Percentiles rank a stretch among this genome's conserved stretches.
phyloP scores from a whole-genome alignment of 164 flowering plant species.

The Tetrastigma voinierianum region DNA sequence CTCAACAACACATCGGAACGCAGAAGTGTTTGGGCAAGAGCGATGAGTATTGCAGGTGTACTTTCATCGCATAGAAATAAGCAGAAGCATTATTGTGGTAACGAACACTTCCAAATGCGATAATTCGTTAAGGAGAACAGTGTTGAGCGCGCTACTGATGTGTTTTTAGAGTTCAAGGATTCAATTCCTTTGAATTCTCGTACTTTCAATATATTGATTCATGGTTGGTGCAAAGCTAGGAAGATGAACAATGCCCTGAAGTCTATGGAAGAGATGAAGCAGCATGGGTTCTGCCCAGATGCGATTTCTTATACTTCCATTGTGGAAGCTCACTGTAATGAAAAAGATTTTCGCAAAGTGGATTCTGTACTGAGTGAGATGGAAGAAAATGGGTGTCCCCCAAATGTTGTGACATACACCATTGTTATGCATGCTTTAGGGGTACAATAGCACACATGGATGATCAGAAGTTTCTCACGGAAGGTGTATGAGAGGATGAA shows the following conservation, averaged over 20 bases:
- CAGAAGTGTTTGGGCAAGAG: no score
- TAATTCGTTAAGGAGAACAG: slow-evolving; percentile 53
- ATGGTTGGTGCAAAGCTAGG: slow-evolving; percentile 61
- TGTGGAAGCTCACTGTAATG: slow-evolving; percentile 51
- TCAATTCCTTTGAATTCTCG: slow-evolving; percentile 29
- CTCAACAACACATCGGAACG: no score
- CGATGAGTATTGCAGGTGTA: no score
- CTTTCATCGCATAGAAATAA: no score
- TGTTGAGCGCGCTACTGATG: slow-evolving; percentile 48
- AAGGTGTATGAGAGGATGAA: slow-evolving; percentile 57
- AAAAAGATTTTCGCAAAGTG: slow-evolving; percentile 58
- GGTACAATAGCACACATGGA: no score
- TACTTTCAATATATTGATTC: slow-evolving; percentile 59
- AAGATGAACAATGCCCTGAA: slow-evolving; percentile 42
- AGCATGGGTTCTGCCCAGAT: slow-evolving; percentile 45
- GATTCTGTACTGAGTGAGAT: slow-evolving; percentile 46
- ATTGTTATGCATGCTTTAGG: slow-evolving; percentile 58
- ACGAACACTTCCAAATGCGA: no score
- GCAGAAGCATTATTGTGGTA: no score
- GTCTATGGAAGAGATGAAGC: slow-evolving; percentile 49
- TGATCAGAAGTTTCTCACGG: no score
- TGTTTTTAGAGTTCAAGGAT: slow-evolving; percentile 43
- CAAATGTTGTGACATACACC: slow-evolving; percentile 56
- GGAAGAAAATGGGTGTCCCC: slow-evolving; percentile 48
- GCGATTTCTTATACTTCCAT: slow-evolving; percentile 55